Conservation (phyloP, 345 rosid species). For the Pistacia atlantica region DNA sequence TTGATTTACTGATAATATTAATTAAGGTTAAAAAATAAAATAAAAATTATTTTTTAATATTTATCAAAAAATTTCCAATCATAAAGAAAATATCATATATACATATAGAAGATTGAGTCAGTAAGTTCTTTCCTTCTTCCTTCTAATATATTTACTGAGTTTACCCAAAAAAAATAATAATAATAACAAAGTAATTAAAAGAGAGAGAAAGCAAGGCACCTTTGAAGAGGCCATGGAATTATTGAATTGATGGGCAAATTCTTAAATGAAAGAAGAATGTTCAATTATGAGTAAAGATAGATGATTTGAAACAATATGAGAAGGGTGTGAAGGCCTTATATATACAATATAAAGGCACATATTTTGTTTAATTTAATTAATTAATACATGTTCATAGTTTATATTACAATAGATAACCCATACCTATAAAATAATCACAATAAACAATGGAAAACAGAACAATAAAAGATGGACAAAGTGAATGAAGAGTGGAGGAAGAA, state of each 20-base stretch:
- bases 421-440: too few species aligned
- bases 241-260: not conserved
- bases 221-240: slow-evolving; percentile 11
- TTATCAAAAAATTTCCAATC: too few species aligned
- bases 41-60: too few species aligned
- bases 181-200: not conserved
- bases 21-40: too few species aligned
- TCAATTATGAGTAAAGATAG: not conserved
- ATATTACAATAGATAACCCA: too few species aligned
- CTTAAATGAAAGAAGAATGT: not conserved
- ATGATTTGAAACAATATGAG: not conserved
- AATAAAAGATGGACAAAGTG: not conserved
- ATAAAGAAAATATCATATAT: not conserved
- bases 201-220: not conserved
- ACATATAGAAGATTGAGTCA: too few species aligned
- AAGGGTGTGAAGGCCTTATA: slow-evolving; percentile 1
- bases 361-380: not conserved
- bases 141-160: too few species aligned
- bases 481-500: not conserved
- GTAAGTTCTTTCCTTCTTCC: too few species aligned
- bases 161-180: too few species aligned
- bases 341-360: not conserved
- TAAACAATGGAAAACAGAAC: too few species aligned
- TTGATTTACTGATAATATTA: too few species aligned
- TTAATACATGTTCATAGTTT: not conserved